Base-by-base conservation (phyloP, 2,329 filamentous ascomycete genomes). In the Harringtonia lauricola region DNA sequence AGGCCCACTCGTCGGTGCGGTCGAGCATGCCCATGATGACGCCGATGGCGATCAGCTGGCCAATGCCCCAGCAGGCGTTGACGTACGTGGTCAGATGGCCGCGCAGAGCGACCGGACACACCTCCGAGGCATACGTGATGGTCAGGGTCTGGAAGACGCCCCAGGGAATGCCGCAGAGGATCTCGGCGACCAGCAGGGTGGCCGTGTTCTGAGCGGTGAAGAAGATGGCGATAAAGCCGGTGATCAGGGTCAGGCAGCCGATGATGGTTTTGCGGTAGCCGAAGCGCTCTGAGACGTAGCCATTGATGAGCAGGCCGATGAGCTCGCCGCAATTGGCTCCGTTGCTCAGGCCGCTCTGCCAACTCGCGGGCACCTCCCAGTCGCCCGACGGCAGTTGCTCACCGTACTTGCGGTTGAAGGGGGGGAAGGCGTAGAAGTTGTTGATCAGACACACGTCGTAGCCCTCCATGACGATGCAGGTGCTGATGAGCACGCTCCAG, bases 391-490 rank as follows among this genome's bases (percentile, higher is more conserved):
- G 49, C 18, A 66, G 58, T 44, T 61, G 63, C 37, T 67, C 64
- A 45, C 75, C 75, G 52, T 76, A 79, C 56, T 77, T 78, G 51
- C 59, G 58, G 52, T 73, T 74, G 59, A 79, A 79, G 52, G 74
- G 69, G 5, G 54, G 52, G 46, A 61, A 61, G 33, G 51, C 52
- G 41, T 53, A 89, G 57, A 92, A 87, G 62, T 89, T 89, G 66
- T 82, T 86, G 54, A 92, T 77, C 42, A 94, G 67, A 55, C 77
- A 81, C 46, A 92, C 71, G 57, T 94, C 86, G 65, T 89, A 94
- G 29, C 86, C 87, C 62, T 94, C 87, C 88, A 95, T 95, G 55
- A 77, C 79, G 56, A 94, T 92, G 59, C 84, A 89, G 0, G 86
- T 90, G n/a, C 83, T 90, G 61, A 95, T 89, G 47, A 94, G 67